phyloP scores from a whole-genome alignment of 2,329 filamentous ascomycete genomes.

The Venturia nashicola region DNA sequence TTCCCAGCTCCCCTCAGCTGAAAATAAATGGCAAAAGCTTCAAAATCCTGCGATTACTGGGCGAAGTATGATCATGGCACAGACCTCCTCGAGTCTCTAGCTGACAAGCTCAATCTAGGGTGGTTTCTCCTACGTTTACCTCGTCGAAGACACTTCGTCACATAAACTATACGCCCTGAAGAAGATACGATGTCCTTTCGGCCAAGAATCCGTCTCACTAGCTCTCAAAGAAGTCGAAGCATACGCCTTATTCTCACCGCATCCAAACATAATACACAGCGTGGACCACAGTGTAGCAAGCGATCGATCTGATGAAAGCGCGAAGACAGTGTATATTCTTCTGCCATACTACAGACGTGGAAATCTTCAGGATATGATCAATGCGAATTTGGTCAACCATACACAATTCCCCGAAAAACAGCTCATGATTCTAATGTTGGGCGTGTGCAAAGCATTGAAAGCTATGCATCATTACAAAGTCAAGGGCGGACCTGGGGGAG shows the following conservation, averaged over 20 bases:
- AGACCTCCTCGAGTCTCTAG: neutral
- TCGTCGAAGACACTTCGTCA: slow-evolving; percentile 80
- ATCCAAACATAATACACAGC: slow-evolving; percentile 75
- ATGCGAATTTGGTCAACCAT: slow-evolving; percentile 95
- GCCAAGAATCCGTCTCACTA: slow-evolving; percentile 86
- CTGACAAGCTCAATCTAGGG: slow-evolving; percentile 41
- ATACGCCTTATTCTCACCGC: slow-evolving; percentile 76
- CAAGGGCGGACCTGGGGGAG: slow-evolving; percentile 40
- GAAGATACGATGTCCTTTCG: slow-evolving; percentile 97
- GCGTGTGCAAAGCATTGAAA: slow-evolving; percentile 77
- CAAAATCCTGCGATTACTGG: slow-evolving; percentile 86
- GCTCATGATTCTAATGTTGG: slow-evolving; percentile 81
- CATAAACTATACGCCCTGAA: slow-evolving; percentile 87
- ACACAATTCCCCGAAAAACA: slow-evolving; percentile 76
- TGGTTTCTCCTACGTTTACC: slow-evolving; percentile 97
- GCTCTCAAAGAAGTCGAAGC: slow-evolving; percentile 96
- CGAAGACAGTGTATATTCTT: slow-evolving; percentile 93
- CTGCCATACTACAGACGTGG: slow-evolving; percentile 91
- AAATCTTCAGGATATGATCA: slow-evolving; percentile 96
- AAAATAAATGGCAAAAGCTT: slow-evolving; percentile 93
- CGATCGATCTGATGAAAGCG: slow-evolving; percentile 53
- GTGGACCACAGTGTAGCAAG: slow-evolving; percentile 73
- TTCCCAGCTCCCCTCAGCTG: slow-evolving; percentile 83
- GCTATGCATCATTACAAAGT: slow-evolving; percentile 85
- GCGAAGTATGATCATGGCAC: slow-evolving; percentile 53